Percentiles rank a stretch among this genome's conserved stretches.
These are phyloP conservation scores for Trichoderma sp. DNA, from an alignment of 2,329 filamentous ascomycete species.

Conservation along the genomic window DNA sequence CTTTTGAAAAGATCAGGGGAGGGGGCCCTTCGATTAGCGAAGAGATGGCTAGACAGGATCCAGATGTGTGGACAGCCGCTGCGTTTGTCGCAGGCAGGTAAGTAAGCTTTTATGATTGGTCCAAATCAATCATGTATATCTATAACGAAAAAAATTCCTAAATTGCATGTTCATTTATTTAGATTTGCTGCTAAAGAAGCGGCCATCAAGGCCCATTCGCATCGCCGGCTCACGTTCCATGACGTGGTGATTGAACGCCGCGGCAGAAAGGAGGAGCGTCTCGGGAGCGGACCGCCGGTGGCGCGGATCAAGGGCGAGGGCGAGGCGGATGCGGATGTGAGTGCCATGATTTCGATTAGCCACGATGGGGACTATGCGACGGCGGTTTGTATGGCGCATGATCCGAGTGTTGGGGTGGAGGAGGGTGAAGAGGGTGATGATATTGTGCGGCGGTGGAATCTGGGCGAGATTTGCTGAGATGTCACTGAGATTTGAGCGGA, in stretches of 20 bases:
- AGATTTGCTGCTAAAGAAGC: constrained; percentile 78
- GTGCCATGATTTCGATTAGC: constrained; percentile 77
- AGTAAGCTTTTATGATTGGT: not conserved
- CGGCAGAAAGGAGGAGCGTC: constrained; percentile 32
- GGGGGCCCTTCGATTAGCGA: not conserved
- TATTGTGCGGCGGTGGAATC: not conserved
- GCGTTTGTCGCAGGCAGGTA: constrained; percentile 45
- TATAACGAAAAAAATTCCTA: no score
- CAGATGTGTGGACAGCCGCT: constrained; percentile 43
- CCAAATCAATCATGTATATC: not conserved
- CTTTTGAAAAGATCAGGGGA: constrained; percentile 7
- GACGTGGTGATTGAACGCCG: constrained; percentile 56
- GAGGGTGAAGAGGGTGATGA: not conserved
- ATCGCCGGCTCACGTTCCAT: constrained; percentile 63
- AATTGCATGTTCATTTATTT: not conserved
- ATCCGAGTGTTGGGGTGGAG: constrained; percentile 25
- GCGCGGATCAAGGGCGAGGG: constrained; percentile 46
- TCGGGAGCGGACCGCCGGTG: constrained; percentile 49
- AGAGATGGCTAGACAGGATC: constrained; percentile 28
- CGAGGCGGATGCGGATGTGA: constrained; percentile 47
- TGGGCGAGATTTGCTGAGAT: not conserved
- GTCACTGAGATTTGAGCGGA: not conserved
- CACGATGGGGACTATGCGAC: constrained; percentile 85
- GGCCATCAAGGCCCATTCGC: constrained; percentile 70
- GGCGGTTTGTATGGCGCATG: constrained; percentile 64